Conservation (phyloP, 176 grass and related monocot genomes). For the Aechmea fasciata region DNA sequence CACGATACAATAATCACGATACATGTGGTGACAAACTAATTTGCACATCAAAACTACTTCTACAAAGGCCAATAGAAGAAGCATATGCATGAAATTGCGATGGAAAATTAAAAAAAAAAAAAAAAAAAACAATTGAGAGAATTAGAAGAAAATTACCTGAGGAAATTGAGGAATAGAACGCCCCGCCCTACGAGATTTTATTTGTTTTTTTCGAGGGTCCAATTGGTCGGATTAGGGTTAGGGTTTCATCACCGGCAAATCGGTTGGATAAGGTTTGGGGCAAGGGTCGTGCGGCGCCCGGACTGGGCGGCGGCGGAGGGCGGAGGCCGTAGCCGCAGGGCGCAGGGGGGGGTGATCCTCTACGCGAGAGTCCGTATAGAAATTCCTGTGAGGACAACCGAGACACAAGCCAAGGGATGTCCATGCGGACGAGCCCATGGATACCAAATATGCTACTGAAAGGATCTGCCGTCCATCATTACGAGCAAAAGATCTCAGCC, state of each 20-base stretch:
- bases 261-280: neutral
- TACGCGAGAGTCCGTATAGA: conserved; percentile 5
- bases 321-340: neutral
- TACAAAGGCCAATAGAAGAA: no score
- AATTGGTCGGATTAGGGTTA: neutral
- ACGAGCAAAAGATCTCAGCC: neutral
- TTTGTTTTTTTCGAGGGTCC: no score
- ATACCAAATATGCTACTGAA: neutral
- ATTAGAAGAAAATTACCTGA: no score
- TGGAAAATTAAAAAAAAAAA: no score
- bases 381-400: neutral
- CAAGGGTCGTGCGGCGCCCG: neutral
- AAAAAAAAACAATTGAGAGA: no score
- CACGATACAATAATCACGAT: no score
- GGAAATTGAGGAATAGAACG: no score
- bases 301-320: neutral
- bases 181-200: no score
- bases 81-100: no score
- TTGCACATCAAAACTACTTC: no score
- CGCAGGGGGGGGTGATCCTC: neutral
- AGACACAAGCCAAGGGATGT: neutral
- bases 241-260: neutral
- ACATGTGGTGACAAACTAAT: no score
- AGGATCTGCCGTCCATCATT: neutral
- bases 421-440: neutral